Evolutionary conservation across 257 asterid species (phyloP), one percentile per base, ranked within the genome.

Genomic region (Ilex aquifolium): DNA sequence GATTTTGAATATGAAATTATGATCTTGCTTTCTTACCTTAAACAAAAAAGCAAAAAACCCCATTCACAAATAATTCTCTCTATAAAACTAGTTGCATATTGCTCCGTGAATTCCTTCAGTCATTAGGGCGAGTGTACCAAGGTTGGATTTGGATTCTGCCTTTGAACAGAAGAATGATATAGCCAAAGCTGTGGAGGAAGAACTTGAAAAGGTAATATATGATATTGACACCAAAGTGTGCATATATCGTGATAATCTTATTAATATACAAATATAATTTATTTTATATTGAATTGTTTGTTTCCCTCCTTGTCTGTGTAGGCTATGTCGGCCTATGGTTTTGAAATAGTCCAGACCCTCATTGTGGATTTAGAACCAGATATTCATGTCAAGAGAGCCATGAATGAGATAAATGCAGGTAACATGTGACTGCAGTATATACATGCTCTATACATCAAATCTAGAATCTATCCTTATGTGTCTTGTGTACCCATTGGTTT

Each of bases 251-350:
- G 4, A 46, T 46, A 14, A 36, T 36, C 42, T 46, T 0, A 11
- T 10, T 11, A 46, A 46, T 46, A 2, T 10, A 11, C n/a, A 46
- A 10, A 46, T 10, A 10, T 4, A 46, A 46, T 11, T 12, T 11
- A 14, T 46, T 46, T 46, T 14, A 6, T 10, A 2, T 14, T 46
- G 13, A 3, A 46, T 46, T 10, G 14, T 46, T 10, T 10, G n/a
- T 11, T 46, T 10, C 14, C 12, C 12, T 46, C 14, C 0, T 10
- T 10, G 15, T 10, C 15, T 53, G 11, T 65, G 21, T 79, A 88
- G 95, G 96, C 92, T 39, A 85, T 88, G 95, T 85, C 96, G 56
- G 85, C 85, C n/a, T 86, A 88, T 30, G 90, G 92, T 50, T 88
- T 72, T 58, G 90, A 88, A 80, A 88, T 88, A 32, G 95, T 88